phyloP scores from a whole-genome alignment of 2,329 filamentous ascomycete genomes.

The Xylaria sp. region DNA sequence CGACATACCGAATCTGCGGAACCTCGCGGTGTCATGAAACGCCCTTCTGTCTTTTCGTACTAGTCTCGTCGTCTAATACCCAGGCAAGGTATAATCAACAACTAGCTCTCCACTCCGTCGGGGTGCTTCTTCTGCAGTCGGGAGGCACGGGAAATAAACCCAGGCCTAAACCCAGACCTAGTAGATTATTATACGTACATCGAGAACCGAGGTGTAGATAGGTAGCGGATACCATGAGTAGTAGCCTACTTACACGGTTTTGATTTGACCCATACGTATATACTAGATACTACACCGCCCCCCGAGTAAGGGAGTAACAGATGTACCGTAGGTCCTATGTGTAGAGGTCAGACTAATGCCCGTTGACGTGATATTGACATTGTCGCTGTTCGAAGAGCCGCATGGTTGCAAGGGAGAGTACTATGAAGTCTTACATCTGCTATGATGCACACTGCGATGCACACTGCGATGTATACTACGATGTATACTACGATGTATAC shows the following conservation, averaged over 20 bases:
- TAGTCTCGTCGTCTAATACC: background rate
- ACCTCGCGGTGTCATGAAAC: background rate
- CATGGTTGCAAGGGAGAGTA: background rate
- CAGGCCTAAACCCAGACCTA: too few species aligned
- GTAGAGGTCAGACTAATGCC: conserved; percentile 3
- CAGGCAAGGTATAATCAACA: background rate
- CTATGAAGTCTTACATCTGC: background rate
- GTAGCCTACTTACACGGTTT: too few species aligned
- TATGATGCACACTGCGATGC: too few species aligned
- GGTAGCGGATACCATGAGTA: too few species aligned
- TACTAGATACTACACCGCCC: too few species aligned
- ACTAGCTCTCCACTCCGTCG: background rate
- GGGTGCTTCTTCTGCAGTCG: background rate
- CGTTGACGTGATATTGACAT: conserved; percentile 11
- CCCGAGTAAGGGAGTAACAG: too few species aligned
- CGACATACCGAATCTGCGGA: conserved; percentile 6
- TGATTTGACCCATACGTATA: background rate
- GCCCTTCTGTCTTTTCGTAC: background rate
- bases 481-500: too few species aligned
- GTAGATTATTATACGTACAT: too few species aligned
- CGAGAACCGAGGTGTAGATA: too few species aligned
- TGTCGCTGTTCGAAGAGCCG: conserved; percentile 11
- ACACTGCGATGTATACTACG: too few species aligned
- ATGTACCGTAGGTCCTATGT: too few species aligned
- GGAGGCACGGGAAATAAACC: background rate